Evolutionary conservation across 768 basidiomycete genomes (phyloP).

Genomic region (Rhodocollybia butyracea): DNA sequence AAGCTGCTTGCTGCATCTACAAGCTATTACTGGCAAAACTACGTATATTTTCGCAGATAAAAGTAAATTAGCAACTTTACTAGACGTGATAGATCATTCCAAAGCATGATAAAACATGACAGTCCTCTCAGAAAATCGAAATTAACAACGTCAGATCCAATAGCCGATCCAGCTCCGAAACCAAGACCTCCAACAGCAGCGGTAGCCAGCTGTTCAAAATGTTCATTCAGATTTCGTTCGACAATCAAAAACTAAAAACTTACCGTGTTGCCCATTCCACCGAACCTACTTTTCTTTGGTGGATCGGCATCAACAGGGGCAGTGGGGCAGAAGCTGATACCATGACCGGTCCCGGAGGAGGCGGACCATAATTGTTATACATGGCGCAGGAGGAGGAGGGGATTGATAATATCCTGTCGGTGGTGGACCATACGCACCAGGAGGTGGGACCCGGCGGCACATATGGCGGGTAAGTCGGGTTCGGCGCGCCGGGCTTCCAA

Average conservation of each 20-base stretch:
- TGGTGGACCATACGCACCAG: constrained; percentile 11
- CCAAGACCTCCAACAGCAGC: constrained; percentile 71
- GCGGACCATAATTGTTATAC: not conserved
- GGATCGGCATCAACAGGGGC: constrained; percentile 18
- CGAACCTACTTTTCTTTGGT: constrained; percentile 59
- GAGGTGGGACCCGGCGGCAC: constrained; percentile 12
- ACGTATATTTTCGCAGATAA: too few species aligned
- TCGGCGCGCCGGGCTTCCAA: not conserved
- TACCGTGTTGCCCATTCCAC: constrained; percentile 57
- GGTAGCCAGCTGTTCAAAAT: constrained; percentile 42
- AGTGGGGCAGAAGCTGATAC: constrained; percentile 18
- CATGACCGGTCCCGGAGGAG: constrained; percentile 9
- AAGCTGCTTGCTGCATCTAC: too few species aligned
- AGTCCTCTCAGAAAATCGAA: constrained; percentile 41
- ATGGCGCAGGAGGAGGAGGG: constrained; percentile 14
- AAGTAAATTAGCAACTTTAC: too few species aligned
- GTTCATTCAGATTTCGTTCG: not conserved
- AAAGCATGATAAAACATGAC: not conserved
- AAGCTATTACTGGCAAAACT: too few species aligned
- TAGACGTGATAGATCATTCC: too few species aligned
- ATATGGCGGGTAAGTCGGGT: constrained; percentile 4
- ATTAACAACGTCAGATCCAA: constrained; percentile 42
- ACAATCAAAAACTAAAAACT: constrained; percentile 10
- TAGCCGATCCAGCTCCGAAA: constrained; percentile 60
- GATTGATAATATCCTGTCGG: constrained; percentile 17